Conservation (phyloP, 768 basidiomycete genomes). For the Daedaleopsis sinensis region DNA sequence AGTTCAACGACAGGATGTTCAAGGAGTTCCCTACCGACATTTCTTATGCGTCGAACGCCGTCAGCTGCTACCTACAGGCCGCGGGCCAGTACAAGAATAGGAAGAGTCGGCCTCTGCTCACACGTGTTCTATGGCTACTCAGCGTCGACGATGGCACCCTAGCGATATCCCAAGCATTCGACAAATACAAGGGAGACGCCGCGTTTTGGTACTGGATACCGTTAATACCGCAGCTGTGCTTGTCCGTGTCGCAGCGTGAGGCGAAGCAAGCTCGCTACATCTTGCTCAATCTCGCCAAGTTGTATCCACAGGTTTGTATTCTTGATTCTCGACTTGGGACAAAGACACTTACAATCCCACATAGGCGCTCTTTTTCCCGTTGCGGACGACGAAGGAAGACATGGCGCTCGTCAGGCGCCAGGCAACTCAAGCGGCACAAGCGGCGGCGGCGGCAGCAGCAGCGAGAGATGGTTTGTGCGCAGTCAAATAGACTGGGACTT, state of each 20-base stretch:
- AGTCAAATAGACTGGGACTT: background rate
- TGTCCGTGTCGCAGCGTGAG: constrained; percentile 89
- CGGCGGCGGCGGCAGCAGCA: constrained; percentile 7
- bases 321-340: background rate
- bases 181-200: constrained; percentile 94
- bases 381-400: constrained; percentile 84
- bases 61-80: constrained; percentile 97
- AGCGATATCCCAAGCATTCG: constrained; percentile 80
- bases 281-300: constrained; percentile 85
- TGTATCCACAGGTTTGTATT: constrained; percentile 82
- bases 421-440: constrained; percentile 20
- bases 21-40: constrained; percentile 79
- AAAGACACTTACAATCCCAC: background rate
- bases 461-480: background rate
- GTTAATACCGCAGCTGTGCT: constrained; percentile 89
- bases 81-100: constrained; percentile 93
- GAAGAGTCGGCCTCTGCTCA: constrained; percentile 89
- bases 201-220: constrained; percentile 99
- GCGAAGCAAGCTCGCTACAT: constrained; percentile 91
- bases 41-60: constrained; percentile 83
- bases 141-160: constrained; percentile 83
- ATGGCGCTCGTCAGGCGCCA: constrained; percentile 52
- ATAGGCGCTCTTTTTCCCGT: constrained; percentile 93
- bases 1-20: constrained; percentile 91
- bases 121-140: constrained; percentile 94